Evolutionary conservation across 2,329 filamentous ascomycete genomes (phyloP).

Genomic region (Colletotrichum cordylinicola): DNA sequence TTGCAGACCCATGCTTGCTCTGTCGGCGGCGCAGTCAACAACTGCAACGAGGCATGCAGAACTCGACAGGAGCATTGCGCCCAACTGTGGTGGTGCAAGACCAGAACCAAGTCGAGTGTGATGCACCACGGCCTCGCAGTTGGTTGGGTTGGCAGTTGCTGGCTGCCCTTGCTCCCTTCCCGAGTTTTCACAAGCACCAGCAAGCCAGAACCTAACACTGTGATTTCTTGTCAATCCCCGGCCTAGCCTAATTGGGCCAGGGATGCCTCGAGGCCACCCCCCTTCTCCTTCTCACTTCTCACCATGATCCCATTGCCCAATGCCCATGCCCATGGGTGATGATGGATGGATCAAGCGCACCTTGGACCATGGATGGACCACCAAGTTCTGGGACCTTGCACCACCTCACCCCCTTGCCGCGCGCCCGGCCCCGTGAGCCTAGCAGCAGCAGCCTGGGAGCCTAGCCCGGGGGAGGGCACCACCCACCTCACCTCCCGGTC

Average conservation of each 20-base stretch:
- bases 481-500: background rate
- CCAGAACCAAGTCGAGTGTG: background rate
- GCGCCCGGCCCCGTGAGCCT: conserved; percentile 18
- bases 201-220: background rate
- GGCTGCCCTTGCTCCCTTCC: background rate
- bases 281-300: background rate
- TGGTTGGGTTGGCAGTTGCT: background rate
- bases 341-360: background rate
- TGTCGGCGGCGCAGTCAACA: conserved; percentile 17
- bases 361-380: background rate
- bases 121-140: background rate
- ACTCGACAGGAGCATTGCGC: conserved; percentile 7
- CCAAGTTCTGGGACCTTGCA: background rate
- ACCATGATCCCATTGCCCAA: background rate
- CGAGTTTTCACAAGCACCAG: background rate
- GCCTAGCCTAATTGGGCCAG: background rate
- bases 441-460: background rate
- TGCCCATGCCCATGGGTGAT: background rate
- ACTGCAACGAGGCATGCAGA: conserved; percentile 15
- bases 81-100: background rate
- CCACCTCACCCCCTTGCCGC: conserved; percentile 17
- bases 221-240: background rate
- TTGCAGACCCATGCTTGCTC: conserved; percentile 8
- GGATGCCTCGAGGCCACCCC: background rate
- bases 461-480: background rate